Conservation (phyloP, 2,329 filamentous ascomycete species). For the Ramularia collo-cygni region DNA sequence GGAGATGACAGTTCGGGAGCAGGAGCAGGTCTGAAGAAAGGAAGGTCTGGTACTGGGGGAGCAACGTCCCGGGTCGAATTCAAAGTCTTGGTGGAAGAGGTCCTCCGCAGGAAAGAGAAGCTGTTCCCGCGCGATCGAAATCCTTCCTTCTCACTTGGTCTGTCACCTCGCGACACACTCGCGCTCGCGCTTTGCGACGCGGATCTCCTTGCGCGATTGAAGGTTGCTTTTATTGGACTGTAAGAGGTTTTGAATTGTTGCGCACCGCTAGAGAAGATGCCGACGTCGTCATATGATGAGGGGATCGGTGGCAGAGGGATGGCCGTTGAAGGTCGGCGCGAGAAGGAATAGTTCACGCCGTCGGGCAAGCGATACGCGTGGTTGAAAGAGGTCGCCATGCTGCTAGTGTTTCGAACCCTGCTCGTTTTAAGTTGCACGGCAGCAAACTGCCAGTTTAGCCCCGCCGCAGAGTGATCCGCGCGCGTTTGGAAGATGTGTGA, state of each 20-base stretch:
- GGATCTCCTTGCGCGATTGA: constrained; percentile 3
- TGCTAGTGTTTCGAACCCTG: constrained; percentile 1
- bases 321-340: constrained; percentile 17
- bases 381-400: constrained; percentile 19
- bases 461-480: constrained; percentile 7
- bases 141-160: not conserved
- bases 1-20: not conserved
- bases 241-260: not conserved
- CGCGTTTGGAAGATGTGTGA: constrained; percentile 2
- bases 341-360: constrained; percentile 18
- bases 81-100: not conserved
- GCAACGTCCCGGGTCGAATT: not conserved
- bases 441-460: too few relatives aligned
- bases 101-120: not conserved
- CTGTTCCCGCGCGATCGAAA: constrained; percentile 4
- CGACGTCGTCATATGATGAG: constrained; percentile 2
- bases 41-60: constrained; percentile 9
- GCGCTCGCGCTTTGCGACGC: constrained; percentile 2
- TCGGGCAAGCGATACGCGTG: constrained; percentile 16
- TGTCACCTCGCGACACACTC: not conserved
- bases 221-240: constrained; percentile 1
- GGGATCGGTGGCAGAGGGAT: constrained; percentile 8
- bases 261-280: constrained; percentile 2
- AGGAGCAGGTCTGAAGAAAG: constrained; percentile 4
- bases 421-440: too few relatives aligned